Evolutionary conservation across 768 basidiomycete genomes (phyloP).

Genomic region (Pholiota molesta): DNA sequence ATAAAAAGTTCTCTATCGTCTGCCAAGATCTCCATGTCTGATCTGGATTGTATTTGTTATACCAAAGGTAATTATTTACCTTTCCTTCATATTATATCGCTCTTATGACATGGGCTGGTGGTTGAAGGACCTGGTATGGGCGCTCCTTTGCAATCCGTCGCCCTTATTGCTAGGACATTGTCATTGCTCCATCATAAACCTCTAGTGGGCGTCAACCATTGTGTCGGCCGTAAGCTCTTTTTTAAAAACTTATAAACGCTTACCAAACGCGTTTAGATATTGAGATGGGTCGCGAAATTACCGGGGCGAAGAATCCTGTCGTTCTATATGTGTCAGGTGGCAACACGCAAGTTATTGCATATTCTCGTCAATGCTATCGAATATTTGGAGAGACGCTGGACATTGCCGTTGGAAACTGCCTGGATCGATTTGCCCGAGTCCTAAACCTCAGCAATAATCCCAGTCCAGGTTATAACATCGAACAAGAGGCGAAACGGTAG

Average conservation of each 20-base stretch:
- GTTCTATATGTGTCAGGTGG: slow-evolving; percentile 98
- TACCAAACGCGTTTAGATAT: slow-evolving; percentile 68
- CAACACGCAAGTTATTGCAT: slow-evolving; percentile 99
- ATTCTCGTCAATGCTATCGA: slow-evolving; percentile 94
- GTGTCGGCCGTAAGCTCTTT: slow-evolving; percentile 83
- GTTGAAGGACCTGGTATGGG: slow-evolving; percentile 97
- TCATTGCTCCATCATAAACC: slow-evolving; percentile 89
- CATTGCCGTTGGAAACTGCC: slow-evolving; percentile 98
- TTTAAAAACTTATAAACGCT: neutral
- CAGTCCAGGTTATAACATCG: slow-evolving; percentile 95
- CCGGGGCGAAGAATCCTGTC: slow-evolving; percentile 92
- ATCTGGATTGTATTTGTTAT: slow-evolving; percentile 94
- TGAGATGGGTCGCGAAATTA: slow-evolving; percentile 97
- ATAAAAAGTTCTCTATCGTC: slow-evolving; percentile 75
- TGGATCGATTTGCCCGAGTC: slow-evolving; percentile 95
- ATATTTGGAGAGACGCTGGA: slow-evolving; percentile 99
- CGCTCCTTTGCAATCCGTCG: slow-evolving; percentile 93
- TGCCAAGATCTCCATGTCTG: slow-evolving; percentile 70
- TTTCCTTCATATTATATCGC: neutral
- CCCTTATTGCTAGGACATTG: slow-evolving; percentile 89
- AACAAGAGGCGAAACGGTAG: slow-evolving; percentile 91
- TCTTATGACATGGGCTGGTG: neutral
- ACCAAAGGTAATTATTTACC: slow-evolving; percentile 77
- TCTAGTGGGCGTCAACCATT: slow-evolving; percentile 97
- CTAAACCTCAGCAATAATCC: slow-evolving; percentile 96